Evolutionary conservation across 345 rosid species (phyloP).

Genomic region (Euphorbia tirucalli): DNA sequence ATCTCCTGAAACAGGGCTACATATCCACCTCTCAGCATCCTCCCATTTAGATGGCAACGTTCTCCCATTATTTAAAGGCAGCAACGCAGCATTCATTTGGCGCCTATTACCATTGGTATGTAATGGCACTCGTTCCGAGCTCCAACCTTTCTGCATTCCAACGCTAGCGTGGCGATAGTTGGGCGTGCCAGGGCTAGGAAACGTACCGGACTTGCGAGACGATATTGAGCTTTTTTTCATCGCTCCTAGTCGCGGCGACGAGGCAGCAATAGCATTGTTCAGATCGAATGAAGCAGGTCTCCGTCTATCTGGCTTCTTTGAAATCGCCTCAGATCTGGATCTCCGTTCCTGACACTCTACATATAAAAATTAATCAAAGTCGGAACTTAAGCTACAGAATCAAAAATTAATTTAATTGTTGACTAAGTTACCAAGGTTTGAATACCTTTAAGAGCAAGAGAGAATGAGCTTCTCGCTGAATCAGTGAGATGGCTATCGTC

Average conservation of each 20-base stretch:
- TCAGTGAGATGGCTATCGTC: conserved; percentile 49
- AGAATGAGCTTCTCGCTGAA: conserved; percentile 85
- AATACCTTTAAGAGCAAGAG: conserved; percentile 80
- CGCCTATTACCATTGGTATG: conserved; percentile 56
- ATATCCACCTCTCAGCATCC: conserved; percentile 99
- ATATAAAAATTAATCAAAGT: not conserved
- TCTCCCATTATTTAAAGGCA: conserved; percentile 70
- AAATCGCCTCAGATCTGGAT: conserved; percentile 65
- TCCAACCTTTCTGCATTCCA: conserved; percentile 94
- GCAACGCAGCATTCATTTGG: conserved; percentile 45
- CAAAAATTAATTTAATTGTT: not conserved
- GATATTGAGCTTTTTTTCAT: conserved; percentile 50
- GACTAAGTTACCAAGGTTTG: not conserved
- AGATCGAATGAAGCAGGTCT: conserved; percentile 80
- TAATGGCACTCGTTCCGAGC: conserved; percentile 81
- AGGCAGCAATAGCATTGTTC: conserved; percentile 48
- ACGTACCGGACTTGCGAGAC: conserved; percentile 53
- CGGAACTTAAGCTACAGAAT: not conserved
- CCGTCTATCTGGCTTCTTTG: conserved; percentile 57
- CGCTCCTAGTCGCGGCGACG: conserved; percentile 61
- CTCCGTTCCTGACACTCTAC: conserved; percentile 80
- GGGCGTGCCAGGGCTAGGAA: conserved; percentile 92
- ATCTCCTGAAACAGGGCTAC: conserved; percentile 83
- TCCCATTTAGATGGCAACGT: conserved; percentile 97
- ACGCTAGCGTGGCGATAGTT: conserved; percentile 47